Conservation (phyloP, 306 rosid genomes). For the Quercus wislizeni region DNA sequence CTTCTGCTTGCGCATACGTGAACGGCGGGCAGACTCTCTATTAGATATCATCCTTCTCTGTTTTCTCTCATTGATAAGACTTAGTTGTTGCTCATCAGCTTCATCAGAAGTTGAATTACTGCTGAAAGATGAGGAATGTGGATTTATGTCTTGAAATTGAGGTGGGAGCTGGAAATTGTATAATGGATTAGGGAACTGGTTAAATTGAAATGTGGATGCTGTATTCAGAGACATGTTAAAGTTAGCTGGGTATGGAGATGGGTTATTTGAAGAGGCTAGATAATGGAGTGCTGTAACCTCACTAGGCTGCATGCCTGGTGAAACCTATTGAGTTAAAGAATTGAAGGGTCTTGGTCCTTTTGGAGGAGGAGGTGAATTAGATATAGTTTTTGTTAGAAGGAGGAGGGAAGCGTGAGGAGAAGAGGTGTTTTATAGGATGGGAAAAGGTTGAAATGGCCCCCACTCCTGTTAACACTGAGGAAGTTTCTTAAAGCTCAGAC, state of each 20-base stretch:
- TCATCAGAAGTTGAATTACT: slow-evolving; percentile 89
- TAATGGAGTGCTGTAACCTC: slow-evolving; percentile 51
- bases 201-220: slow-evolving; percentile 39
- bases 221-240: slow-evolving; percentile 36
- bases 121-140: slow-evolving; percentile 56
- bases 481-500: slow-evolving; percentile 30
- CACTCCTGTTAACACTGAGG: slow-evolving; percentile 11
- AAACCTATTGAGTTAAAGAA: slow-evolving; percentile 2
- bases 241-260: slow-evolving; percentile 39
- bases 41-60: slow-evolving; percentile 92
- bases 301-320: slow-evolving; percentile 60
- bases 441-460: slow-evolving; percentile 40
- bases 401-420: slow-evolving; percentile 34
- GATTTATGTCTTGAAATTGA: slow-evolving; percentile 51
- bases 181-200: slow-evolving; percentile 40
- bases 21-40: slow-evolving; percentile 89
- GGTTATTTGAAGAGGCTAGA: slow-evolving; percentile 43
- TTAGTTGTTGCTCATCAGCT: slow-evolving; percentile 68
- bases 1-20: slow-evolving; percentile 88
- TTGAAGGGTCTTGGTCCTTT: slow-evolving; percentile 8
- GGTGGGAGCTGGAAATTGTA: slow-evolving; percentile 40
- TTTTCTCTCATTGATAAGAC: slow-evolving; percentile 75
- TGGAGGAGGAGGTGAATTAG: slow-evolving; percentile 24
- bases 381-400: slow-evolving; percentile 35
- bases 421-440: slow-evolving; percentile 60